These are phyloP conservation scores for Suhomyces maxii DNA, from an alignment of 1,139 yeast species.

Conservation along the genomic window DNA sequence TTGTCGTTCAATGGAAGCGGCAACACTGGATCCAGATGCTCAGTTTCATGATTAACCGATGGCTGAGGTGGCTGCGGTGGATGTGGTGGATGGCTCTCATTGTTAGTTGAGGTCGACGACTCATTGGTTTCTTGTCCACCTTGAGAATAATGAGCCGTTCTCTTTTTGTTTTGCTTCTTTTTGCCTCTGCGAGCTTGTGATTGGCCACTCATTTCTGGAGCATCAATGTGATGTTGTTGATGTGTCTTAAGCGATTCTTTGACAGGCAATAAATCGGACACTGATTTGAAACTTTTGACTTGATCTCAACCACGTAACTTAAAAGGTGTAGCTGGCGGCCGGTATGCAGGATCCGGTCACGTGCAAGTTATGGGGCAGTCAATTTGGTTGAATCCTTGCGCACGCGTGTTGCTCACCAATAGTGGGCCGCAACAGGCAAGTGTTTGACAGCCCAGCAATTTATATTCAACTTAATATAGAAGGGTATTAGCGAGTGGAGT, in stretches of 20 bases:
- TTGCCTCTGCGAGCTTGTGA: constrained; percentile 7
- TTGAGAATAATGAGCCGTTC: constrained; percentile 7
- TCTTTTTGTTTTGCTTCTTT: constrained; percentile 5
- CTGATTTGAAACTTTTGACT: too few species aligned
- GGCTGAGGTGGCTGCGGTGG: background rate
- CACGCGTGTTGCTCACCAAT: too few species aligned
- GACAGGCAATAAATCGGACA: background rate
- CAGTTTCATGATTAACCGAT: background rate
- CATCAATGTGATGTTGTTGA: constrained; percentile 2
- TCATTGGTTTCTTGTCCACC: too few species aligned
- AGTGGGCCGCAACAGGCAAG: too few species aligned
- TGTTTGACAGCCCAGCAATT: too few species aligned
- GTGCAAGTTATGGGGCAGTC: background rate
- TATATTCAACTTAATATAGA: too few species aligned
- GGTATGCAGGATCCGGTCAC: background rate
- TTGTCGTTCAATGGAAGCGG: constrained; percentile 5
- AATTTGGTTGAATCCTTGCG: too few species aligned
- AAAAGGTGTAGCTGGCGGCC: too few species aligned
- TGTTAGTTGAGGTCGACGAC: too few species aligned
- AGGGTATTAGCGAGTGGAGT: too few species aligned
- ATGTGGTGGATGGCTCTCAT: background rate
- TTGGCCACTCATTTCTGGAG: constrained; percentile 2
- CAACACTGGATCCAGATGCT: background rate
- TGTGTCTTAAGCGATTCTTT: background rate
- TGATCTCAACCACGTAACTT: too few species aligned